Conservation (phyloP, 2,329 filamentous ascomycete species). For the Fusarium scirpi region DNA sequence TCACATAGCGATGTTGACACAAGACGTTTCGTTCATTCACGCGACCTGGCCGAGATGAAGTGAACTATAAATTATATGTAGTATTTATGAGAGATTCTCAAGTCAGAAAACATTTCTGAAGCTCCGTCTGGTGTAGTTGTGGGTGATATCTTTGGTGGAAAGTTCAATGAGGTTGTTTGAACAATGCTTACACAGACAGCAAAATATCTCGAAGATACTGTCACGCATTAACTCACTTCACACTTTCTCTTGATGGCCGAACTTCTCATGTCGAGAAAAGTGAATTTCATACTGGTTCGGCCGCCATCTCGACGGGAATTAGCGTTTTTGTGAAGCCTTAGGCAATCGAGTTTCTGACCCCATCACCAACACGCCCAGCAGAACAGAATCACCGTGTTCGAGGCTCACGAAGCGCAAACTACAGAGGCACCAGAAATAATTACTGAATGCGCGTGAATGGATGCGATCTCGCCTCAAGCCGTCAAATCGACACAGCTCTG, state of each 20-base stretch:
- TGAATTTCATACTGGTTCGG: no score
- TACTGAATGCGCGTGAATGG: not conserved
- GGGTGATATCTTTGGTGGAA: fast-evolving
- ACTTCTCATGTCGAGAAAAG: no score
- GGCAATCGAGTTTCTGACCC: no score
- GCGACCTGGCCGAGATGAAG: not conserved
- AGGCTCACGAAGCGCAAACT: not conserved
- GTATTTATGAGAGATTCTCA: not conserved
- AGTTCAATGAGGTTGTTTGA: no score
- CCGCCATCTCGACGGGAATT: fast-evolving
- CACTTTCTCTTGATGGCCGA: no score
- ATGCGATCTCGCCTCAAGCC: not conserved
- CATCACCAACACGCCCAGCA: not conserved
- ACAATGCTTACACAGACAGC: fast-evolving
- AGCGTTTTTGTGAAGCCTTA: no score
- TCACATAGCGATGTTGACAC: not conserved
- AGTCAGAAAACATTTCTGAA: fast-evolving
- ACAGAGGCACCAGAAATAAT: not conserved
- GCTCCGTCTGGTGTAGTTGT: fast-evolving
- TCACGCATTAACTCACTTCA: no score
- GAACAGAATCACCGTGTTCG: not conserved
- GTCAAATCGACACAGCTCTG: not conserved
- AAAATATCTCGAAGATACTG: not conserved
- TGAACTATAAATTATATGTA: fast-evolving
- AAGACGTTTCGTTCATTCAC: not conserved